Evolutionary conservation across 1,284 basidiomycete genomes (phyloP).

Genomic region (Papiliotrema terrestris): DNA sequence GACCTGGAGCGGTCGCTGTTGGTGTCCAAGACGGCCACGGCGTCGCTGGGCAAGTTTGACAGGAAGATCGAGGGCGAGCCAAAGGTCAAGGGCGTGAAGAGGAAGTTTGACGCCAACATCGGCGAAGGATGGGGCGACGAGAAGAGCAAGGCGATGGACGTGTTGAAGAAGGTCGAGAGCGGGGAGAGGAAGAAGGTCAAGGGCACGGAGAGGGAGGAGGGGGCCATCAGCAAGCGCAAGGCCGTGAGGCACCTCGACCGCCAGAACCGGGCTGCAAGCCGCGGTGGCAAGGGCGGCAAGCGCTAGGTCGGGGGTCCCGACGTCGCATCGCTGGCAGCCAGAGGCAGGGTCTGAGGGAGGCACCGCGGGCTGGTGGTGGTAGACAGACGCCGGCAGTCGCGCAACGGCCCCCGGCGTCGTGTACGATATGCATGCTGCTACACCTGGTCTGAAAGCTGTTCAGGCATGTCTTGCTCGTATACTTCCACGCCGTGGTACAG

Average conservation of each 20-base stretch:
- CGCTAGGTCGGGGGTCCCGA: slow-evolving; percentile 4
- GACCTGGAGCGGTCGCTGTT: slow-evolving; percentile 76
- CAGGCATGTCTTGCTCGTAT: too few relatives aligned
- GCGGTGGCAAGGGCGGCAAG: too few relatives aligned
- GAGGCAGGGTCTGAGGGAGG: too few relatives aligned
- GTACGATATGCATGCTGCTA: too few relatives aligned
- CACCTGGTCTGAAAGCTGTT: too few relatives aligned
- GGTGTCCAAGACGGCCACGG: slow-evolving; percentile 78
- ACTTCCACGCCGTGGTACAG: too few relatives aligned
- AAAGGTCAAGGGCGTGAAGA: slow-evolving; percentile 80
- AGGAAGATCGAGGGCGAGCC: slow-evolving; percentile 85
- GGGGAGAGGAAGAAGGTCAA: slow-evolving; percentile 53
- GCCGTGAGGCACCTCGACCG: slow-evolving; percentile 64
- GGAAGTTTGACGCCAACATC: slow-evolving; percentile 64
- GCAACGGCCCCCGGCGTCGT: too few relatives aligned
- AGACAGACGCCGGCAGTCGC: too few relatives aligned
- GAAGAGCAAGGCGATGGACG: slow-evolving; percentile 66
- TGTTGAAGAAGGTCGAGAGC: slow-evolving; percentile 73
- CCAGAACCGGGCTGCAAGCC: slow-evolving; percentile 3
- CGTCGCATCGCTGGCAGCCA: slow-evolving; percentile 20
- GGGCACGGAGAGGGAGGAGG: slow-evolving; percentile 47
- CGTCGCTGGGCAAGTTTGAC: slow-evolving; percentile 89
- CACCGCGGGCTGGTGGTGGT: too few relatives aligned
- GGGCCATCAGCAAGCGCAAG: slow-evolving; percentile 72
- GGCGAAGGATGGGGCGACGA: slow-evolving; percentile 51